Evolutionary conservation across 192 early-diverging fungal species (phyloP), one percentile per base, ranked within the genome.

Genomic region (Coemansia sp.): DNA sequence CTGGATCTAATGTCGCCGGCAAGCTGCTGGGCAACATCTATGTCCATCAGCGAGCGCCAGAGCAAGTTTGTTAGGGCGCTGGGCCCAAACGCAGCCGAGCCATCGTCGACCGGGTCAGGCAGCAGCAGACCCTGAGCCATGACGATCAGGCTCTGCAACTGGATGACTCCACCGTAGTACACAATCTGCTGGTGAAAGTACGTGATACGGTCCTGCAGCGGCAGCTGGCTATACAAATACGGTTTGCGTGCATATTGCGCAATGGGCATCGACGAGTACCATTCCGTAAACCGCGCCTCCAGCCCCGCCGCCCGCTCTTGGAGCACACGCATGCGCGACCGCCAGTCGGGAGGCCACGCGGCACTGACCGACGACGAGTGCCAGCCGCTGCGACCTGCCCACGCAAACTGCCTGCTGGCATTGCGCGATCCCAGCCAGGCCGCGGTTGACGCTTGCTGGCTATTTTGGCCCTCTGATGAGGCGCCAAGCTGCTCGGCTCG

Each of bases 281-380:
- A 84, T 43, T 79, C 82, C 9, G 74, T 71, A 33, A 84, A 69
- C 65, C 71, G 77, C 5, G 66, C 42, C 54, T 57, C 54, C 27
- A 84, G 74, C 44, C 64, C 77, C 2, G 74, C 67, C 1, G 66
- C 63, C 18, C 82, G 74, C 66, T 79, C 77, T 43, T 74, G 73
- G 16, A 84, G 66, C 24, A 77, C 78, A 31, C 72, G 82, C 77
- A 84, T 74, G 33, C 82, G 82, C n/a, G 82, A 71, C 3, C 78
- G 67, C 82, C 82, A 84, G 75, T 84, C 82, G 9, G 77, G 78
- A 20, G 77, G 82, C 82, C 82, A 84, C 3, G 63, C 60, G 1
- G 74, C 60, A 11, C 64, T 67, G 29, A 70, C 72, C 1, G 75
- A 73, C 18, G 68, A 54, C 47, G 71, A 67, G 42, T 40, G 43